A percentile compares a stretch with the other conserved stretches of the same genome.
Conservation (phyloP, 345 rosid species). For the Rubroshorea leprosula region DNA sequence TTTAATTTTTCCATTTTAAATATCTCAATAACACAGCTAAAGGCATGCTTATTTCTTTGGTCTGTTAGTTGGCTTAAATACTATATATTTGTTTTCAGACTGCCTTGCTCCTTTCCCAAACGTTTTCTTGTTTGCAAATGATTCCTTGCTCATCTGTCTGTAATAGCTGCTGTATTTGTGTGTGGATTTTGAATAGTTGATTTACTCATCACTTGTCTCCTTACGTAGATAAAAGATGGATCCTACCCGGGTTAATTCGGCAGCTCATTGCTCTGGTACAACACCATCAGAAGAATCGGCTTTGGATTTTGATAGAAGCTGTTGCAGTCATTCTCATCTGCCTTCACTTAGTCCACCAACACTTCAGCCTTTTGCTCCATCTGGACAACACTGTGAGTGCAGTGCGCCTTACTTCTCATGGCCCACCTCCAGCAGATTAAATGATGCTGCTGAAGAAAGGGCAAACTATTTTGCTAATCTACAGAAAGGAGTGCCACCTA, state of each 20-base stretch:
- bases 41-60: too few relatives aligned
- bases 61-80: too few relatives aligned
- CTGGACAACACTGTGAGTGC: constrained; percentile 76
- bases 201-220: constrained; percentile 5
- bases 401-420: constrained; percentile 95
- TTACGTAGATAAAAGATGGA: constrained; percentile 48
- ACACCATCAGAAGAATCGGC: constrained; percentile 66
- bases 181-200: neutral
- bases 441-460: constrained; percentile 82
- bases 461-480: constrained; percentile 95
- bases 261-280: constrained; percentile 52
- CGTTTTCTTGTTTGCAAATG: neutral
- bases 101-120: too few relatives aligned
- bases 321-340: constrained; percentile 35
- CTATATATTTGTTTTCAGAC: too few relatives aligned
- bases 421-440: constrained; percentile 82
- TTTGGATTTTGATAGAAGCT: constrained; percentile 66
- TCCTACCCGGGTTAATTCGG: constrained; percentile 35
- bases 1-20: too few relatives aligned
- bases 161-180: neutral
- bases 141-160: neutral
- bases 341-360: constrained; percentile 49
- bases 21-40: too few relatives aligned
- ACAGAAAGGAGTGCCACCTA: constrained; percentile 86
- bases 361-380: constrained; percentile 62